A percentile compares a stretch with the other conserved stretches of the same genome.
These are phyloP conservation scores for Dioscorea zingiberensis DNA, from an alignment of 106 monocot species.

Conservation along the genomic window DNA sequence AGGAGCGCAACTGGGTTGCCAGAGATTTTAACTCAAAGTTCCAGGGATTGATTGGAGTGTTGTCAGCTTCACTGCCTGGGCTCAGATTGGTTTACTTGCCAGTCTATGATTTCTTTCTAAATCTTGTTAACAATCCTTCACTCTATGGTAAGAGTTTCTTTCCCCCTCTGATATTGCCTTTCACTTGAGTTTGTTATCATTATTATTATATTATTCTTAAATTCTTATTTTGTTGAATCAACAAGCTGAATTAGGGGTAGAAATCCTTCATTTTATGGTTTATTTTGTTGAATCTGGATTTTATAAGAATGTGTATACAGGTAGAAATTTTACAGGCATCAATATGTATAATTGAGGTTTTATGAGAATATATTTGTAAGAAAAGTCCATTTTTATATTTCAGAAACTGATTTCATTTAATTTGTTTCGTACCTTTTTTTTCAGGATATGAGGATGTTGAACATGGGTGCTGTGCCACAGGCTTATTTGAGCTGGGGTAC, in stretches of 20 bases:
- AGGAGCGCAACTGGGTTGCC: constrained; percentile 58
- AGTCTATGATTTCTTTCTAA: constrained; percentile 20
- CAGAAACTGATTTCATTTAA: neutral
- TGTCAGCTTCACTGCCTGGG: constrained; percentile 27
- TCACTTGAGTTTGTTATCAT: neutral
- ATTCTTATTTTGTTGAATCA: neutral
- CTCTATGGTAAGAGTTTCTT: constrained; percentile 26
- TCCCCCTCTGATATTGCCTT: neutral
- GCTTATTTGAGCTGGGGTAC: constrained; percentile 2
- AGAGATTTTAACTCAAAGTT: constrained; percentile 57
- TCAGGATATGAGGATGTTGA: constrained; percentile 9
- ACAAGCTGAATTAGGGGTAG: neutral
- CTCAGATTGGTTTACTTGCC: constrained; percentile 17
- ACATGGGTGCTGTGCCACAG: constrained; percentile 6
- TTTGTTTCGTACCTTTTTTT: neutral
- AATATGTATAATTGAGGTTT: too few species aligned
- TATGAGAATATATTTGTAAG: too few species aligned
- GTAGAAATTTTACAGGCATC: too few species aligned
- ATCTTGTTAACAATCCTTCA: constrained; percentile 34
- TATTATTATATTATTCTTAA: neutral
- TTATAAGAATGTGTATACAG: too few species aligned
- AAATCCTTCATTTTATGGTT: too few species aligned
- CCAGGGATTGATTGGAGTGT: constrained; percentile 9
- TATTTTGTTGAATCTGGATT: too few species aligned
- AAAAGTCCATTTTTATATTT: too few species aligned